Base-by-base conservation (phyloP, 2,329 filamentous ascomycete species). In the Colletotrichum aenigma region DNA sequence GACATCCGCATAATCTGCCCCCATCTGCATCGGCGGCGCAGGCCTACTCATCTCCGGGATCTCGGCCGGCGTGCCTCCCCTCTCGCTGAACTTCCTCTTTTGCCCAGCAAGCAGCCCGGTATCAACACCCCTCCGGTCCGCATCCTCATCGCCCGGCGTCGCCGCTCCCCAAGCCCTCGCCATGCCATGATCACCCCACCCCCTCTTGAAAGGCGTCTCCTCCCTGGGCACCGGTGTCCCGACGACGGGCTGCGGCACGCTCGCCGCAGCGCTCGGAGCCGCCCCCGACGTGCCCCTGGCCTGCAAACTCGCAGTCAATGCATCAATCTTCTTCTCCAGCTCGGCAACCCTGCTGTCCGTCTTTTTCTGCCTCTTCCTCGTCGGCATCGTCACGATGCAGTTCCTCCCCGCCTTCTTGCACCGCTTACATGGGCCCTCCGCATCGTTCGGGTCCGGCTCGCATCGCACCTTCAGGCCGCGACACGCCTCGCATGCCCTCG, bases 271-370 rank as follows among this genome's bases (percentile, higher is more conserved):
- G 10, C 64, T 62, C 32, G 78, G 78, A 16, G 80, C 75, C n/a
- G 77, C 6, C 32, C n/a, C 61, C 4, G 36, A 36, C 18, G 56
- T 76, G 28, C 74, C 81, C 34, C 84, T 80, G 10, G 94, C 92
- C 61, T 95, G 93, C 78, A 98, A 83, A 43, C 92, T 95, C 8
- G 95, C 94, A 9, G 95, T 98, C 82, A 98, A 83, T 10, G 94
- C 94, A 86, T 98, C 95, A 78, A 98, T 96, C 87, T 97, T 97
- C 88, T 94, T 95, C 87, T 98, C 96, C 67, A 98, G 88, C 87
- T 98, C 96, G 10, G 95, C 94, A 15, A 98, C 96, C 67, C 95
- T 90, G 78, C 92, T 96, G 83, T 98, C 96, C 70, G 95, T 96
- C 88, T 98, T 98, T 88, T 96, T 98, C 87, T 96, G 95, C 60